Evolutionary conservation across 1,284 basidiomycete genomes (phyloP).

Genomic region (Coniophora puteana): DNA sequence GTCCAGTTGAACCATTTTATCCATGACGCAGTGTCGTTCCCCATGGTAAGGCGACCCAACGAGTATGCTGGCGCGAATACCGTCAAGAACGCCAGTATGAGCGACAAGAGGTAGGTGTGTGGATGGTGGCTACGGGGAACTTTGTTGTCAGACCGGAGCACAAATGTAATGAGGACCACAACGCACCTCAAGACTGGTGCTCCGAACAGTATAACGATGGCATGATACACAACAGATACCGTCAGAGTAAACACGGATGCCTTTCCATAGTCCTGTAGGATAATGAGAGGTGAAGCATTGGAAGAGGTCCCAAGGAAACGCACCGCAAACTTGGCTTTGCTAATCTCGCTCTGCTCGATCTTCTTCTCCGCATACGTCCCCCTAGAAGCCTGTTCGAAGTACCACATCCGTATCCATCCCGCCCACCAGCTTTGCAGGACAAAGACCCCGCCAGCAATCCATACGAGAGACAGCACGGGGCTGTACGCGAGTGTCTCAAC

Average conservation of each 20-base stretch:
- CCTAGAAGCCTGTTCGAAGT: conserved; percentile 29
- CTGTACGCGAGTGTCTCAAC: conserved; percentile 63
- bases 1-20: conserved; percentile 61
- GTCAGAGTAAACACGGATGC: conserved; percentile 54
- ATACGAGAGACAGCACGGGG: conserved; percentile 58
- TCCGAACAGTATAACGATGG: conserved; percentile 65
- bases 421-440: conserved; percentile 75
- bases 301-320: conserved; percentile 24
- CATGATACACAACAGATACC: conserved; percentile 44
- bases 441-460: conserved; percentile 53
- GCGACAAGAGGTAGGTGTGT: conserved; percentile 66
- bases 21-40: conserved; percentile 36
- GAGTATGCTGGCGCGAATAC: conserved; percentile 68
- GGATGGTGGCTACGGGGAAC: conserved; percentile 40
- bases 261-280: conserved; percentile 33
- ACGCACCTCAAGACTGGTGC: conserved; percentile 62
- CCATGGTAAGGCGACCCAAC: conserved; percentile 59
- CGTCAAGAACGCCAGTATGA: conserved; percentile 66
- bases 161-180: conserved; percentile 6
- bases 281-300: conserved; percentile 7
- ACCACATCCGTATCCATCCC: conserved; percentile 58
- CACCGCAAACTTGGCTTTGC: conserved; percentile 18
- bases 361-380: conserved; percentile 34
- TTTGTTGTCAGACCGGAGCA: conserved; percentile 15
- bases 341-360: conserved; percentile 35